These are phyloP conservation scores for Exserohilum rostratum DNA, from an alignment of 2,329 filamentous ascomycete genomes.

Conservation along the genomic window DNA sequence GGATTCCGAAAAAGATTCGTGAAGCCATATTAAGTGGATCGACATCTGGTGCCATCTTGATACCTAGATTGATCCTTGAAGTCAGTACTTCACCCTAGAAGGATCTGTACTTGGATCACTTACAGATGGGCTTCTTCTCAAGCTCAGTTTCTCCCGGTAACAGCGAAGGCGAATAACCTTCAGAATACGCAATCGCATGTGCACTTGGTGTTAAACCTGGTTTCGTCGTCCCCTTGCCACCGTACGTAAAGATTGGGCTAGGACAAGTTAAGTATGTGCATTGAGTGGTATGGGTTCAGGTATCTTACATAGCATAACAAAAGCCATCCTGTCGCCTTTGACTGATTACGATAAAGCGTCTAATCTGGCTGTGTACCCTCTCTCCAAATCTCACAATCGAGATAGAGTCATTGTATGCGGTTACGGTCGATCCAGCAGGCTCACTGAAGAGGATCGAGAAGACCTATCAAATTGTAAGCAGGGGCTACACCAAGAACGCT, in stretches of 20 bases:
- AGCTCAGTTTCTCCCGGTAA: slow-evolving; percentile 39
- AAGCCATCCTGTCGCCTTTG: neutral
- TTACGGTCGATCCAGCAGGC: neutral
- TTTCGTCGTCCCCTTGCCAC: slow-evolving; percentile 10
- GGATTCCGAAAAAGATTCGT: slow-evolving; percentile 37
- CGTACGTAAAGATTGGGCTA: slow-evolving; percentile 19
- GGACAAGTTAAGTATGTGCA: neutral
- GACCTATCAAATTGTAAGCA: neutral
- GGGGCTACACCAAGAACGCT: neutral
- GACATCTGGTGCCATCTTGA: slow-evolving; percentile 20
- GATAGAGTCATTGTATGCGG: neutral
- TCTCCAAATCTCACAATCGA: neutral
- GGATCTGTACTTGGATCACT: neutral
- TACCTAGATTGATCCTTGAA: neutral
- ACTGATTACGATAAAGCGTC: slow-evolving; percentile 3
- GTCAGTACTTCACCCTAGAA: neutral
- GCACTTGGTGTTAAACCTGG: slow-evolving; percentile 20
- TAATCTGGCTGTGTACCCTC: neutral
- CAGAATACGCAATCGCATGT: slow-evolving; percentile 48
- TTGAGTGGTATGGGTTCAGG: fast-evolving
- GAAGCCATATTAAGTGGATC: slow-evolving; percentile 24
- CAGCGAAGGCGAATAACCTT: slow-evolving; percentile 10
- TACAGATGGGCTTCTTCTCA: slow-evolving; percentile 43
- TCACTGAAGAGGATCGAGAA: slow-evolving; percentile 2
- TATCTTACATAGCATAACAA: slow-evolving; percentile 3